phyloP scores from a whole-genome alignment of 345 rosid genomes.

The Salix exigua region DNA sequence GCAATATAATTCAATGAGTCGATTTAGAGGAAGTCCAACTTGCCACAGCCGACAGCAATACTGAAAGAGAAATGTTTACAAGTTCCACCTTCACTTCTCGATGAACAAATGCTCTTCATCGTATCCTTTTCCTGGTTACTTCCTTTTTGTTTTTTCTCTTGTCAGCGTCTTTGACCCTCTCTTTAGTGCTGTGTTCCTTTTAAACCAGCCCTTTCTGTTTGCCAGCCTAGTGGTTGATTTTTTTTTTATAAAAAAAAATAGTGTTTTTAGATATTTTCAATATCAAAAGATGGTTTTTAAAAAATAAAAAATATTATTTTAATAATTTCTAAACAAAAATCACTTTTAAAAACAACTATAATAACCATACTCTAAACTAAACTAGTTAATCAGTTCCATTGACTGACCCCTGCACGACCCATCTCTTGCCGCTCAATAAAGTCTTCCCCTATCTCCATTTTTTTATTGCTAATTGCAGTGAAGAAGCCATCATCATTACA shows the following conservation, averaged over 20 bases:
- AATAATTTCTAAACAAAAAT: no score
- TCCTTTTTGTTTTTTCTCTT: neutral
- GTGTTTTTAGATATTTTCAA: no score
- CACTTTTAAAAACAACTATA: no score
- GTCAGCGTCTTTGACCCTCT: constrained; percentile 5
- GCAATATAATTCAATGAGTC: neutral
- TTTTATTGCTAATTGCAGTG: neutral
- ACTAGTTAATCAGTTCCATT: neutral
- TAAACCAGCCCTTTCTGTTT: neutral
- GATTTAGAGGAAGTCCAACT: neutral
- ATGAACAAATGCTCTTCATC: neutral
- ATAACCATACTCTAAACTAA: no score
- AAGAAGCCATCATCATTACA: neutral
- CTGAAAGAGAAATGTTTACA: neutral
- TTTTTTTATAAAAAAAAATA: no score
- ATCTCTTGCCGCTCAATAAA: neutral
- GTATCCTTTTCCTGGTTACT: neutral
- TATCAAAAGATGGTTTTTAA: no score
- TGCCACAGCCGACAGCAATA: constrained; percentile 12
- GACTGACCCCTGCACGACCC: neutral
- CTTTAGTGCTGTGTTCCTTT: neutral
- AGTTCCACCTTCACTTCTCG: neutral
- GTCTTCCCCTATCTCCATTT: neutral
- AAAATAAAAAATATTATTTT: no score
- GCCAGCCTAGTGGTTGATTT: neutral